These are phyloP conservation scores for Salix caprea DNA, from an alignment of 345 rosid species.

Conservation along the genomic window DNA sequence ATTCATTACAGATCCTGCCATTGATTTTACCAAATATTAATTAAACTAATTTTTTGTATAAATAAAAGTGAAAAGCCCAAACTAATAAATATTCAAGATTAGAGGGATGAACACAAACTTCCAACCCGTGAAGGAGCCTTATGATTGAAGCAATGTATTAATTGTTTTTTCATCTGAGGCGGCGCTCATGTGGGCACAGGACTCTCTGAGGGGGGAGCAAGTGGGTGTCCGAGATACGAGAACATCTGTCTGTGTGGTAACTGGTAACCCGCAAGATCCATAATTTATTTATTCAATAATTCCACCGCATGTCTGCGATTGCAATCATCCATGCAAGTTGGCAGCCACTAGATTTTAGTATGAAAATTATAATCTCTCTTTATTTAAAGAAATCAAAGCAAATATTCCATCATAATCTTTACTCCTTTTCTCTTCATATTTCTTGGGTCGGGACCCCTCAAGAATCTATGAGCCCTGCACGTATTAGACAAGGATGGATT, in stretches of 20 bases:
- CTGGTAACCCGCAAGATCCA: constrained; percentile 31
- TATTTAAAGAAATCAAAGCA: constrained; percentile 1
- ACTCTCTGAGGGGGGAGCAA: constrained; percentile 3
- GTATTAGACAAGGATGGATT: too few relatives aligned
- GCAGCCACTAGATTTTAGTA: constrained; percentile 7
- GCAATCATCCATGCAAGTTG: constrained; percentile 6
- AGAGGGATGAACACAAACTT: too few relatives aligned
- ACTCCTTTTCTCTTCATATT: background rate
- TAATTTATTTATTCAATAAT: constrained; percentile 17
- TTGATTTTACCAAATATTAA: too few relatives aligned
- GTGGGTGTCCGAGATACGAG: constrained; percentile 12
- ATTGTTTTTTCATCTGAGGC: constrained; percentile 7
- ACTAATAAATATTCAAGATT: too few relatives aligned
- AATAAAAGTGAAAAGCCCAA: too few relatives aligned
- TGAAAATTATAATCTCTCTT: background rate
- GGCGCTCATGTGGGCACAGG: constrained; percentile 24
- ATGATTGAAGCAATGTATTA: background rate
- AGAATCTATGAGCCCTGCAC: background rate
- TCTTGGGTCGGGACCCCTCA: background rate
- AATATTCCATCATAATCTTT: constrained; percentile 8
- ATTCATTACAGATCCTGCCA: too few relatives aligned
- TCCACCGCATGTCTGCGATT: constrained; percentile 8
- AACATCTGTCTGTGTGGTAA: constrained; percentile 19
- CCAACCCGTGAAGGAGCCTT: too few relatives aligned
- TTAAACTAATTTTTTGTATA: too few relatives aligned